Conservation (phyloP, 352 stramenopile species). For the Phytophthora tentaculata region DNA sequence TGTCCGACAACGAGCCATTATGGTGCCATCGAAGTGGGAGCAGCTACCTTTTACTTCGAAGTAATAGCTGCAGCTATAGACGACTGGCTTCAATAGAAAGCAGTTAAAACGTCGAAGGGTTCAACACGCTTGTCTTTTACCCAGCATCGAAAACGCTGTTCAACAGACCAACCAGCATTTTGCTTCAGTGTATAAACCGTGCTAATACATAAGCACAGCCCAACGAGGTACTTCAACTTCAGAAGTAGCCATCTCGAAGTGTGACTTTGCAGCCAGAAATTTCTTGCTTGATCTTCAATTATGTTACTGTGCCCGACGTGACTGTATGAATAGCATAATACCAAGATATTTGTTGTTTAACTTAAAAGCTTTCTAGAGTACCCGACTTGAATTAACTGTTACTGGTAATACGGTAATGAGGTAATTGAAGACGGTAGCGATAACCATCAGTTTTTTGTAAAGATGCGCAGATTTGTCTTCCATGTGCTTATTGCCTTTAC, state of each 20-base stretch:
- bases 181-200: too few species aligned
- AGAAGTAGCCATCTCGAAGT: slow-evolving; percentile 22
- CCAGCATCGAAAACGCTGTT: not conserved
- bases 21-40: too few species aligned
- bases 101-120: slow-evolving; percentile 10
- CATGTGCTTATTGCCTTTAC: too few species aligned
- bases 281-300: slow-evolving; percentile 18
- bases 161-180: not conserved
- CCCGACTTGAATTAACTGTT: too few species aligned
- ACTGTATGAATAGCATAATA: too few species aligned
- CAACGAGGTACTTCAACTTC: slow-evolving; percentile 33
- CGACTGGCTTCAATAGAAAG: slow-evolving; percentile 17
- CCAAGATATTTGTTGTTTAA: too few species aligned
- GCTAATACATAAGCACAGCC: too few species aligned
- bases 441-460: slow-evolving; percentile 5
- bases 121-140: not conserved
- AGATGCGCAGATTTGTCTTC: slow-evolving; percentile 2
- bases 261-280: slow-evolving; percentile 8
- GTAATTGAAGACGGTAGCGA: not conserved
- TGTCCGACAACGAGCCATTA: too few species aligned
- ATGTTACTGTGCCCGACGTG: not conserved
- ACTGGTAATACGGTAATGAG: not conserved
- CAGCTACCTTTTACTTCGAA: too few species aligned
- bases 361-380: too few species aligned
- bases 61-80: too few species aligned